These are phyloP conservation scores for Xylona heveae DNA, from an alignment of 495 filamentous ascomycete species.

Conservation along the genomic window DNA sequence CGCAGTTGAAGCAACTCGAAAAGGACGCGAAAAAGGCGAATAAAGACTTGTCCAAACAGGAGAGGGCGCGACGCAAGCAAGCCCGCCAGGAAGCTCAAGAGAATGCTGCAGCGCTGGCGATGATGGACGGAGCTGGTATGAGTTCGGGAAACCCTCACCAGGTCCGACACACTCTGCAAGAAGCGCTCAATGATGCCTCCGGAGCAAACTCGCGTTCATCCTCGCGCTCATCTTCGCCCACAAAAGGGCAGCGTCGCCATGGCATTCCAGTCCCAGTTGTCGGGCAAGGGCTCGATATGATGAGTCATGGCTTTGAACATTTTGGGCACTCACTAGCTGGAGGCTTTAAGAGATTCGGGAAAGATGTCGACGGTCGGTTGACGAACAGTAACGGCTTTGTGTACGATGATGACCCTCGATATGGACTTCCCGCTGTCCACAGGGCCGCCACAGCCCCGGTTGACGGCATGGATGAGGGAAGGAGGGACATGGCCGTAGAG, in stretches of 20 bases:
- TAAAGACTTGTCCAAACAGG: conserved; percentile 29
- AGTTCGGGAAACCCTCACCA: conserved; percentile 74
- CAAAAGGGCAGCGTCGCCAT: conserved; percentile 10
- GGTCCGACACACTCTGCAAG: conserved; percentile 46
- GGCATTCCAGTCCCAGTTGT: conserved; percentile 20
- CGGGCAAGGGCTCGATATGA: conserved; percentile 26
- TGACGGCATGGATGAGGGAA: too few species aligned
- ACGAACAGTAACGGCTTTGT: conserved; percentile 34
- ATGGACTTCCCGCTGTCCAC: too few species aligned
- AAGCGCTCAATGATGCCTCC: conserved; percentile 34
- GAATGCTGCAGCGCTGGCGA: conserved; percentile 32
- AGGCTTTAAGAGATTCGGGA: conserved; percentile 24
- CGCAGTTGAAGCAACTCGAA: conserved; percentile 41
- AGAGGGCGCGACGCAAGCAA: conserved; percentile 15
- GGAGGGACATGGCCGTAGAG: too few species aligned
- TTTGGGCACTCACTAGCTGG: conserved; percentile 32
- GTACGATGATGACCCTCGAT: too few species aligned
- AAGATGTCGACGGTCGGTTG: conserved; percentile 23
- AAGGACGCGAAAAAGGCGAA: conserved; percentile 40
- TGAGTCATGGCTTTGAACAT: conserved; percentile 41
- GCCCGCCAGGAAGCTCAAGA: conserved; percentile 4
- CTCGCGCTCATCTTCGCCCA: not conserved
- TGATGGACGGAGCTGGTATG: conserved; percentile 48
- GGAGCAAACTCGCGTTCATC: too few species aligned
- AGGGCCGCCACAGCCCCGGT: too few species aligned